phyloP scores from a whole-genome alignment of 129 eudicot species.

The Helianthus tuberosus region DNA sequence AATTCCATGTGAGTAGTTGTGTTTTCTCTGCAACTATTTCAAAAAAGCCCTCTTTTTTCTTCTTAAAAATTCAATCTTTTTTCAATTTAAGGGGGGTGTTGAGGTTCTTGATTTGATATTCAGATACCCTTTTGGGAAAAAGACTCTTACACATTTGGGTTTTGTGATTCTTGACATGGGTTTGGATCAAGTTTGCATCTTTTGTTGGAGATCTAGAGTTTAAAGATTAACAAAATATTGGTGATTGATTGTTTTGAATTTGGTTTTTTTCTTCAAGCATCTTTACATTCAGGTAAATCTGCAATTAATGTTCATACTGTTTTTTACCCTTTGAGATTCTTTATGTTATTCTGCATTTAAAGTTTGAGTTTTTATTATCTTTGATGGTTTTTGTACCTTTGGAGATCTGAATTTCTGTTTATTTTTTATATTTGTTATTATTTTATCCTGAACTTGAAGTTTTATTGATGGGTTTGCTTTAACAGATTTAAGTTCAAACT shows the following conservation, averaged over 20 bases:
- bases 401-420: conserved; percentile 35
- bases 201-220: conserved; percentile 50
- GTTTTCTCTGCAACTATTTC: conserved; percentile 32
- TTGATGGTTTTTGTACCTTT: conserved; percentile 14
- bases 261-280: conserved; percentile 10
- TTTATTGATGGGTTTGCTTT: neutral
- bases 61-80: conserved; percentile 1
- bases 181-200: conserved; percentile 26
- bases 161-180: conserved; percentile 31
- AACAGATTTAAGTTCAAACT: conserved; percentile 9
- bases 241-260: neutral
- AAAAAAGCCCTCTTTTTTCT: conserved; percentile 31
- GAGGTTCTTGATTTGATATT: conserved; percentile 14
- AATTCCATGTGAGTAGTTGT: conserved; percentile 54
- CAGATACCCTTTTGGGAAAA: conserved; percentile 36
- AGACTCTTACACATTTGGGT: conserved; percentile 28
- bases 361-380: too few relatives aligned
- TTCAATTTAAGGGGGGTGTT: conserved; percentile 3
- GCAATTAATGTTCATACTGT: conserved; percentile 30
- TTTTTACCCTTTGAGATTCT: conserved; percentile 33
- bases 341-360: conserved; percentile 24
- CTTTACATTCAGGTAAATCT: conserved; percentile 45
- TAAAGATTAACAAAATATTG: neutral
- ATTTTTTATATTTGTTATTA: neutral
- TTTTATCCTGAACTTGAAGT: neutral